These are phyloP conservation scores for Pseudogymnoascus sp. DNA, from an alignment of 2,329 filamentous ascomycete genomes.

Conservation along the genomic window DNA sequence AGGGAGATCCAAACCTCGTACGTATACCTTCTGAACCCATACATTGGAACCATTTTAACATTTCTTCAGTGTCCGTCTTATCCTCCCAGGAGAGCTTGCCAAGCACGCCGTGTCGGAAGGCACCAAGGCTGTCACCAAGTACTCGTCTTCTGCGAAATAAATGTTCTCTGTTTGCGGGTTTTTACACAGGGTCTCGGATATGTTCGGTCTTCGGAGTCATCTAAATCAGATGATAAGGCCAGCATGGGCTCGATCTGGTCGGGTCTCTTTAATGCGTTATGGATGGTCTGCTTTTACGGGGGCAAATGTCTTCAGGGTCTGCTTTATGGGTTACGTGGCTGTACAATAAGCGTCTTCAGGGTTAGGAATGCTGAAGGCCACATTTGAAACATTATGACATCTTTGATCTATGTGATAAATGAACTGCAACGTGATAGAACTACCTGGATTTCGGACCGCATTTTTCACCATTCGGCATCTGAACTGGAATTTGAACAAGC, in stretches of 20 bases:
- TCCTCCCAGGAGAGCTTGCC: constrained; percentile 95
- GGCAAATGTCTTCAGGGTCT: constrained; percentile 61
- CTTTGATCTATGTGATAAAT: background rate
- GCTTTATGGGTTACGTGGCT: constrained; percentile 60
- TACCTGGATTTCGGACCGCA: background rate
- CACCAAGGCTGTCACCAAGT: constrained; percentile 99
- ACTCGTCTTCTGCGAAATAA: constrained; percentile 99
- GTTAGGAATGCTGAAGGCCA: constrained; percentile 26
- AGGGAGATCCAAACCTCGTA: constrained; percentile 97
- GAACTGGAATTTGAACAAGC: background rate
- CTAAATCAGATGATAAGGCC: constrained; percentile 22
- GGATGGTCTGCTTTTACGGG: constrained; percentile 57
- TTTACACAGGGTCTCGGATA: constrained; percentile 44
- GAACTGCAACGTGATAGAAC: background rate
- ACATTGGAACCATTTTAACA: constrained; percentile 14
- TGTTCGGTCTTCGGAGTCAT: constrained; percentile 39
- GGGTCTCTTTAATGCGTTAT: constrained; percentile 58
- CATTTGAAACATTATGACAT: constrained; percentile 7
- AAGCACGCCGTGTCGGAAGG: constrained; percentile 99
- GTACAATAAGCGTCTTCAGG: constrained; percentile 50
- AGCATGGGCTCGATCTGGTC: constrained; percentile 22
- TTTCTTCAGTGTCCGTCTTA: constrained; percentile 66
- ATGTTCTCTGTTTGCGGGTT: constrained; percentile 44
- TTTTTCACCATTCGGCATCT: background rate
- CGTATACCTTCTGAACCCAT: constrained; percentile 38